Percentiles rank a stretch among this genome's conserved stretches.
phyloP scores from a whole-genome alignment of 2,329 filamentous ascomycete species.

The Fusarium oligoseptatum region DNA sequence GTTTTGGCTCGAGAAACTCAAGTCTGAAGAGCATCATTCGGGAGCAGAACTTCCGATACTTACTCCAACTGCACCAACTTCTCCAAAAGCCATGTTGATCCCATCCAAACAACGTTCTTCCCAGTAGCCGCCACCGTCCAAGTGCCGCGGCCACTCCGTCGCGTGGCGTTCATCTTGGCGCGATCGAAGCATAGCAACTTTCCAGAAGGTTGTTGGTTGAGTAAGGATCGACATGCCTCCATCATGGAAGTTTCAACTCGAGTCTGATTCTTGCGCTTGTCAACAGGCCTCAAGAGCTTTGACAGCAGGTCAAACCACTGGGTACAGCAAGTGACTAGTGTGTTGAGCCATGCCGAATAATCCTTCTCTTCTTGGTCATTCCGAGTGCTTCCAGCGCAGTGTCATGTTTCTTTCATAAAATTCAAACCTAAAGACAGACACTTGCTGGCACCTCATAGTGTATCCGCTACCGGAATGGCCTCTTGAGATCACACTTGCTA shows the following conservation, averaged over 20 bases:
- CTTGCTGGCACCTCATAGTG: too few relatives aligned
- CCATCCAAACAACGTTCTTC: neutral
- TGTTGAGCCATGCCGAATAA: neutral
- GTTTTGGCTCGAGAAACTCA: neutral
- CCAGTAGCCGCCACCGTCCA: neutral
- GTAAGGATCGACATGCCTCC: neutral
- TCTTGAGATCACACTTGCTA: neutral
- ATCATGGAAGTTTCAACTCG: neutral
- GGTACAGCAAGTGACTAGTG: neutral
- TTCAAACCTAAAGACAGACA: neutral
- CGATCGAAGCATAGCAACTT: neutral
- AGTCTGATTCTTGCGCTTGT: neutral
- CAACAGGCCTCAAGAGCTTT: neutral
- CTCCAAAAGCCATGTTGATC: neutral
- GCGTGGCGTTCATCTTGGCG: neutral
- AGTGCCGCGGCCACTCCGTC: constrained; percentile 6
- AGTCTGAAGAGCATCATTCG: neutral
- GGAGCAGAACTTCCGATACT: neutral
- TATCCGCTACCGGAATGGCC: neutral
- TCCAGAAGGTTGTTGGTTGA: neutral
- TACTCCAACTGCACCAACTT: neutral
- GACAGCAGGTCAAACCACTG: neutral
- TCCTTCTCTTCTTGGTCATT: neutral
- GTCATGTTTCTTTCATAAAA: neutral
- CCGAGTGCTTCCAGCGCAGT: too few relatives aligned